A percentile compares a stretch with the other conserved stretches of the same genome.
phyloP scores from a whole-genome alignment of 2,329 filamentous ascomycete genomes.

The Monilinia aucupariae region DNA sequence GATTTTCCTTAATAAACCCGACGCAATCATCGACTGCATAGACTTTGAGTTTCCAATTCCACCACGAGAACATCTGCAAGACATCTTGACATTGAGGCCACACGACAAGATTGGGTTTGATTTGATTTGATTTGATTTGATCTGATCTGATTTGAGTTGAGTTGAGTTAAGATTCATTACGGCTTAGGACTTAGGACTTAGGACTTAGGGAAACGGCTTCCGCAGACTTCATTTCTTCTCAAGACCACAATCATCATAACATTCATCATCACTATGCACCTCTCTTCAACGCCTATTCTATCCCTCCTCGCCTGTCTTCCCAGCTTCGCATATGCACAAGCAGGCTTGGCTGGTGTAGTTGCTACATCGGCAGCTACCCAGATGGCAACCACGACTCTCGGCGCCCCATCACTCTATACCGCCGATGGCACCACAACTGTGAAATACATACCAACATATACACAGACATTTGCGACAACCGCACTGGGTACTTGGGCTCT shows the following conservation, averaged over 20 bases:
- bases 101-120: background rate
- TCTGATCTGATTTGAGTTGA: too few species aligned
- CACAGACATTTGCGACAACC: constrained; percentile 32
- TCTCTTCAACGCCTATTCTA: background rate
- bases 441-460: constrained; percentile 17
- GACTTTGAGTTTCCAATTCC: background rate
- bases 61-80: background rate
- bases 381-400: background rate
- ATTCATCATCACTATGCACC: background rate
- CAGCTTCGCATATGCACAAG: constrained; percentile 9
- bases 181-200: too few species aligned
- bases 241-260: background rate
- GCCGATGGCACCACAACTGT: background rate
- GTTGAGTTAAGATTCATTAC: background rate
- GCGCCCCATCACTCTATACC: constrained; percentile 8
- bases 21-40: background rate
- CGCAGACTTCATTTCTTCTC: background rate
- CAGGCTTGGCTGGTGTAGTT: constrained; percentile 5
- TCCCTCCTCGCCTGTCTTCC: constrained; percentile 1
- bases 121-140: too few species aligned
- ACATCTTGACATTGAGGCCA: background rate
- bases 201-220: background rate
- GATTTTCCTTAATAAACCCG: constrained; percentile 1
- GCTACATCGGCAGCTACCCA: constrained; percentile 6
- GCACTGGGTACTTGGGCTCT: constrained; percentile 31